Percentiles rank a stretch among this genome's conserved stretches.
Conservation (phyloP, 2,329 filamentous ascomycete species). For the Claviceps quebecensis region DNA sequence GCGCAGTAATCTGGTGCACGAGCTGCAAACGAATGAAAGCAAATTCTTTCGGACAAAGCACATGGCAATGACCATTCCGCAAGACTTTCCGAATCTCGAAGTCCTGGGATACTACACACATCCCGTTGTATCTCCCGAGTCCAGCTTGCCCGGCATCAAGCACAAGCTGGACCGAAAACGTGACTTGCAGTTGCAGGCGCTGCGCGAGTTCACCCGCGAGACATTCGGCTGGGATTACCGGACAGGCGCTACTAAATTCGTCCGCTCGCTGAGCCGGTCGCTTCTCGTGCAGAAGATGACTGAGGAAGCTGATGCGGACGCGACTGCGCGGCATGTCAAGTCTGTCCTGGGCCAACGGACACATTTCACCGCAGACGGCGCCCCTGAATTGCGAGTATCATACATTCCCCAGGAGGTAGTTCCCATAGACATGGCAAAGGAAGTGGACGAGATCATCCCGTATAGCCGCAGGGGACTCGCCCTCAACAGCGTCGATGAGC, state of each 20-base stretch:
- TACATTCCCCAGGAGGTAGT: conserved; percentile 67
- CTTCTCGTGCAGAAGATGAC: conserved; percentile 50
- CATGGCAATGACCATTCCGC: conserved; percentile 59
- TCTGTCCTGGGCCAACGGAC: conserved; percentile 52
- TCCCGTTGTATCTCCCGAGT: conserved; percentile 64
- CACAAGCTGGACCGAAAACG: conserved; percentile 12
- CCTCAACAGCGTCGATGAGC: conserved; percentile 53
- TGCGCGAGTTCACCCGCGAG: conserved; percentile 63
- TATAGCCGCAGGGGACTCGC: conserved; percentile 41
- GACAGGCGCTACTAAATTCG: conserved; percentile 70
- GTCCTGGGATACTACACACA: conserved; percentile 79
- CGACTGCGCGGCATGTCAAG: conserved; percentile 38
- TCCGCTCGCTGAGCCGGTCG: conserved; percentile 64
- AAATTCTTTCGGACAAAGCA: conserved; percentile 68
- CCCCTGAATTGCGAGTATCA: conserved; percentile 63
- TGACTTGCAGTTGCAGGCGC: conserved; percentile 24
- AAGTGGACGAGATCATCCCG: conserved; percentile 47
- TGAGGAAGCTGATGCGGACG: conserved; percentile 13
- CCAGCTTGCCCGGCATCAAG: conserved; percentile 15
- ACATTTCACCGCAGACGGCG: conserved; percentile 62
- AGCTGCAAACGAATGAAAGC: conserved; percentile 72
- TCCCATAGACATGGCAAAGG: conserved; percentile 58
- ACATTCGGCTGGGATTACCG: conserved; percentile 77
- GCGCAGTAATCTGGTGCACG: conserved; percentile 57
- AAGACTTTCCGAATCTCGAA: conserved; percentile 65